Base-by-base conservation (phyloP, 1,284 basidiomycete species). In the Leccinum griseonigrum region DNA sequence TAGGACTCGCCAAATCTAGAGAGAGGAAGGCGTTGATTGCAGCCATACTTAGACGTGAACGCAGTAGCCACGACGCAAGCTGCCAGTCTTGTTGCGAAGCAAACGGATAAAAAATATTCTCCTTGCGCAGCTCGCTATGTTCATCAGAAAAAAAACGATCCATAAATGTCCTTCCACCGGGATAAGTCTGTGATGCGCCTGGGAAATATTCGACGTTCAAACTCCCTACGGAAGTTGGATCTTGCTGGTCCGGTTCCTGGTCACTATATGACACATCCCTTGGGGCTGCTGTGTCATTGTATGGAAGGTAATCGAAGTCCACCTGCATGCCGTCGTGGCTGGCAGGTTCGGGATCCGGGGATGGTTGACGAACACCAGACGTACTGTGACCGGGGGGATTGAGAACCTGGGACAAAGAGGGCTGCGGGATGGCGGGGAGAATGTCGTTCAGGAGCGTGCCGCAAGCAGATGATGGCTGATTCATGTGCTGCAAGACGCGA, bases 31-130 rank as follows among this genome's bases (percentile, higher is more conserved):
- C 31, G 29, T 59, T 22, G 5, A 59, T 59, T 18, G 7, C 14
- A 4, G 50, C 34, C 59, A 60, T 58, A 22, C 55, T 57, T 22
- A 46, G 43, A 13, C 22, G 16, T 40, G 56, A 52, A 11, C 10
- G 14, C 16, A 60, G 4, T 28, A 60, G 4, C 54, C 59, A 55
- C 4, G 9, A 55, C 11, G 54, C 38, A 32, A 60, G 29, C 29
- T 60, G 29, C 58, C 58, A 60, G 36, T 56, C 54, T 53, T 62
- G 58, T n/a, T 60, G 31, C 4, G 59, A 61, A 5, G 54, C 38
- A 13, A 61, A 38, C 16, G 29, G 60, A 38, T 61, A 61, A 11
- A 10, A 61, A 13, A 61, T 2, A 16, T 61, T 59, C 2, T 60
- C 56, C 10, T 46, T 61, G 26, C 26, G 16, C 40, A 54, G 31